These are phyloP conservation scores for Botryosphaeria dothidea DNA, from an alignment of 2,329 filamentous ascomycete genomes.

Conservation along the genomic window DNA sequence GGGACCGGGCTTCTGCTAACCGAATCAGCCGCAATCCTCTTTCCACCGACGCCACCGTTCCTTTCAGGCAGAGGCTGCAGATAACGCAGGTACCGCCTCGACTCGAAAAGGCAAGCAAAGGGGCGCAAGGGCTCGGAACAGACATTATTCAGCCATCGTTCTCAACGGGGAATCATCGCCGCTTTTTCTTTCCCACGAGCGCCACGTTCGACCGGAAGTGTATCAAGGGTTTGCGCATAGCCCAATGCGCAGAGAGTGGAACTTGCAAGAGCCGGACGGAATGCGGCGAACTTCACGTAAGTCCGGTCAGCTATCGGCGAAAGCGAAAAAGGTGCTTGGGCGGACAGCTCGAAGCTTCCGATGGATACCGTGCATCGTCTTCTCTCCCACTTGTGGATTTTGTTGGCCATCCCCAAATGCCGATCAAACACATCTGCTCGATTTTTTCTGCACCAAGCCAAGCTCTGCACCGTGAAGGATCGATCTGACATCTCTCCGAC, in stretches of 20 bases:
- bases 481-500: neutral
- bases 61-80: neutral
- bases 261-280: neutral
- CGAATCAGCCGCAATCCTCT: neutral
- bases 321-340: neutral
- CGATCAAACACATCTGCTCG: conserved; percentile 2
- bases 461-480: neutral
- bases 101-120: neutral
- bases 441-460: neutral
- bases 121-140: neutral
- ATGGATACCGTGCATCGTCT: neutral
- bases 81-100: neutral
- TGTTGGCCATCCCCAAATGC: neutral
- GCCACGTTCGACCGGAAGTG: neutral
- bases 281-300: neutral
- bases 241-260: neutral
- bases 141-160: neutral
- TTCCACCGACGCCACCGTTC: neutral
- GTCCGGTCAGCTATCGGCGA: neutral
- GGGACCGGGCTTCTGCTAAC: neutral
- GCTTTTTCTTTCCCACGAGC: neutral
- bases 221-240: neutral
- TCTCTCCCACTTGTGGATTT: too few species aligned
- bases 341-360: neutral
- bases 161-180: neutral